Evolutionary conservation across 371 early-diverging fungal species (phyloP).

Genomic region (Parasitella parasitica): DNA sequence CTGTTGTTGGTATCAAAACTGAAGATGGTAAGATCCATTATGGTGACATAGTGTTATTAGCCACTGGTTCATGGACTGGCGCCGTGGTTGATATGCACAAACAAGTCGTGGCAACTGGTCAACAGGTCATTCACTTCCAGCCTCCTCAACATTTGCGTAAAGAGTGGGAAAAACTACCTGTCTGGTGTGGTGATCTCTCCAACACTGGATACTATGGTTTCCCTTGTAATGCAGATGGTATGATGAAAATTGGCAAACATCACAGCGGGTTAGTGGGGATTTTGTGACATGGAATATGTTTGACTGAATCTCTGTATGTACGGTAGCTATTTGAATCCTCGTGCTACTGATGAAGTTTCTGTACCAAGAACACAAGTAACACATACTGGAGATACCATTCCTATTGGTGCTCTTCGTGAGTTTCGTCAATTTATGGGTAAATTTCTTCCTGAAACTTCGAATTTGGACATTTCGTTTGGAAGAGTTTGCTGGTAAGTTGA

Average conservation of each 20-base stretch:
- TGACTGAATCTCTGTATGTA: not conserved
- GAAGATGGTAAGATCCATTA: conserved; percentile 38
- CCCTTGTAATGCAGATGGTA: conserved; percentile 37
- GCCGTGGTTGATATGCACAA: conserved; percentile 42
- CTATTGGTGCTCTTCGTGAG: conserved; percentile 31
- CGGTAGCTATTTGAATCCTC: conserved; percentile 28
- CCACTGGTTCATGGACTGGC: conserved; percentile 60
- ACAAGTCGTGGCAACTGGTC: conserved; percentile 47
- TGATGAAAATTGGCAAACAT: conserved; percentile 48
- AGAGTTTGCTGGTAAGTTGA: conserved; percentile 41
- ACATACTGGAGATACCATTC: conserved; percentile 39
- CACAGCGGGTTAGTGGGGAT: conserved; percentile 23
- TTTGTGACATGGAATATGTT: not conserved
- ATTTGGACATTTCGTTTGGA: conserved; percentile 30
- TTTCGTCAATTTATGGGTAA: conserved; percentile 33
- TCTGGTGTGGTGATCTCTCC: conserved; percentile 55
- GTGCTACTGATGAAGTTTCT: conserved; percentile 30
- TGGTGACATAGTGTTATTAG: conserved; percentile 47
- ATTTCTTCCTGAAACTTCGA: conserved; percentile 34
- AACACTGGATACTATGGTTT: conserved; percentile 51
- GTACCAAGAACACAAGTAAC: conserved; percentile 46
- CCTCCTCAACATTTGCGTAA: conserved; percentile 11
- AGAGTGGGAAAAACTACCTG: conserved; percentile 38
- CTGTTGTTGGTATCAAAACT: conserved; percentile 47
- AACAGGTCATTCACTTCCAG: conserved; percentile 54